These are phyloP conservation scores for Botryosphaeria agaves DNA, from an alignment of 2,329 filamentous ascomycete genomes.

Conservation along the genomic window DNA sequence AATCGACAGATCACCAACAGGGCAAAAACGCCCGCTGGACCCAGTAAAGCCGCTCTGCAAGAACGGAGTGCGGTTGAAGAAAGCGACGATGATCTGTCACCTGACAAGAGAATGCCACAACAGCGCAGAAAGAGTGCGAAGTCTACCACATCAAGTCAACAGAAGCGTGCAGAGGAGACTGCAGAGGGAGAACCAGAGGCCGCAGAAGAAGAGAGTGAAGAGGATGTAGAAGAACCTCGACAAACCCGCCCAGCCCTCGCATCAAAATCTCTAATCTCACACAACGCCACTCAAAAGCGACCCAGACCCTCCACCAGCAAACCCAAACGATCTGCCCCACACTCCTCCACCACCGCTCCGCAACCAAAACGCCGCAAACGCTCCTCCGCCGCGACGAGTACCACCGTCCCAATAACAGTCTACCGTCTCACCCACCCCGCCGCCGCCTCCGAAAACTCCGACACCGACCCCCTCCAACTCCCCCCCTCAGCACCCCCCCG, in stretches of 20 bases:
- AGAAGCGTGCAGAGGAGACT: too few relatives aligned
- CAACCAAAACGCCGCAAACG: constrained; percentile 10
- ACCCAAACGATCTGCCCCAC: too few relatives aligned
- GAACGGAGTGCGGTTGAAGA: not conserved
- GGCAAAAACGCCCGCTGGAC: not conserved
- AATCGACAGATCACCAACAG: not conserved
- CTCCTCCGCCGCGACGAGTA: not conserved
- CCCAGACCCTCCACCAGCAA: not conserved
- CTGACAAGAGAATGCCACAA: constrained; percentile 2
- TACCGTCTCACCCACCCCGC: constrained; percentile 11
- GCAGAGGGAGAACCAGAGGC: too few relatives aligned
- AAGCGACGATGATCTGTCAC: constrained; percentile 4
- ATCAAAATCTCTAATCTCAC: constrained; percentile 6
- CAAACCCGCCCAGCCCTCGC: constrained; percentile 5
- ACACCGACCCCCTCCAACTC: constrained; percentile 8
- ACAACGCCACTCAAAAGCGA: constrained; percentile 9
- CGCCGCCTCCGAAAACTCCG: constrained; percentile 6
- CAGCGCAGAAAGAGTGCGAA: too few relatives aligned
- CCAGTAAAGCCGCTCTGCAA: not conserved
- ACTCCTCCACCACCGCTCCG: not conserved
- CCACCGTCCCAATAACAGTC: constrained; percentile 13
- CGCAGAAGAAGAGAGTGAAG: not conserved
- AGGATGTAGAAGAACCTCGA: constrained; percentile 3
- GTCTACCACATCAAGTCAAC: too few relatives aligned
- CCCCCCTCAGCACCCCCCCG: constrained; percentile 18